Base-by-base conservation (phyloP, 2,329 filamentous ascomycete species). In the Pyrenochaeta sp. region DNA sequence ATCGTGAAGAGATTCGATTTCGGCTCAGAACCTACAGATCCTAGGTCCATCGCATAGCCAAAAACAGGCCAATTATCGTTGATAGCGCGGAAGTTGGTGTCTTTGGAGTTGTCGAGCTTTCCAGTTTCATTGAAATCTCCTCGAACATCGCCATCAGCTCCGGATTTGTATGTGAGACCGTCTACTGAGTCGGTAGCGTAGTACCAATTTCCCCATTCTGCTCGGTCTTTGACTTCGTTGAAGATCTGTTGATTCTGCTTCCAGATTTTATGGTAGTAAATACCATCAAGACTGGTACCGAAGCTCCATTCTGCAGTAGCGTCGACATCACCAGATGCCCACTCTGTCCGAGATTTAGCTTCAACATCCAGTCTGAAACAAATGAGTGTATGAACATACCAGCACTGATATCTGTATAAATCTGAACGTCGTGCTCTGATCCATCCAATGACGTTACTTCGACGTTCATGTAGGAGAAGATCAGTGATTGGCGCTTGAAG, bases 351-450 rank as follows among this genome's bases (percentile, higher is more conserved):
- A 22, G 43, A 24, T 13, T 72, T 30, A 73, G 61, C 46, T 25
- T 44, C 50, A 19, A 36, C 8, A 36, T 49, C n/a, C n/a, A 25
- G 9, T 3, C 15, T 28, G 15, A 46, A 10, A 46, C 27, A 46
- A 32, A 5, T 2, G 44, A 28, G 15, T 6, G 27, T 19, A 6
- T 40, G 12, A 37, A 73, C 83, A 72, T 72, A 89, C 87, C 88
- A 53, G 86, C 88, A 51, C 89, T 88, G 39, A 92, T 87, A 69
- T 93, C 91, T 25, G 88, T 83, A 71, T 93, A 93, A 4, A 93
- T 69, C 68, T 91, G 85, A 1, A 92, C 88, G 43, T 85, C 78
- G 72, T 93, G 90, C 1, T 80, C 65, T 2, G 72, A 71, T 10
- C 87, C 88, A 73, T 93, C 90, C 2, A 86, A 68, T 0, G 90